Conservation (phyloP, 2,329 filamentous ascomycete genomes). For the Aspergillus ochraceoroseus region DNA sequence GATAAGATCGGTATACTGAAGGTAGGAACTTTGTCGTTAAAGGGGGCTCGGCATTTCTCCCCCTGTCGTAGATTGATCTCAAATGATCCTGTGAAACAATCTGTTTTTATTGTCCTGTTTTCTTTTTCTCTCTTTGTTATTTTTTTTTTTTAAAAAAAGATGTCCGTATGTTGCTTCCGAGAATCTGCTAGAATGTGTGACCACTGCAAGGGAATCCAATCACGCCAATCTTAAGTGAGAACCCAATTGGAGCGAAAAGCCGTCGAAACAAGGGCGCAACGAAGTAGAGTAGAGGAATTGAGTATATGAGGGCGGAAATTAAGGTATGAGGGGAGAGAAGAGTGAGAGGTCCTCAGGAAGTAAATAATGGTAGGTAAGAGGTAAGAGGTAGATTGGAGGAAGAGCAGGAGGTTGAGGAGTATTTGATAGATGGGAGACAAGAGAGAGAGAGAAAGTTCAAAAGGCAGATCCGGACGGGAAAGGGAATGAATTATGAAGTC, state of each 20-base stretch:
- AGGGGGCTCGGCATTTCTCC: constrained; percentile 25
- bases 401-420: constrained; percentile 7
- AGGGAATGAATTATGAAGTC: constrained; percentile 28
- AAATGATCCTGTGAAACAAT: constrained; percentile 5
- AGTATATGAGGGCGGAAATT: not conserved
- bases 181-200: constrained; percentile 13
- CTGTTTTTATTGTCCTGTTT: constrained; percentile 4
- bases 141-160: no score
- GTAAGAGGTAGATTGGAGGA: constrained; percentile 15
- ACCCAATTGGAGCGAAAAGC: constrained; percentile 12
- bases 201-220: constrained; percentile 19
- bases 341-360: no score
- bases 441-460: constrained; percentile 11
- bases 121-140: no score
- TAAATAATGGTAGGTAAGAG: constrained; percentile 6
- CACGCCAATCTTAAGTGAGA: constrained; percentile 16
- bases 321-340: constrained; percentile 1
- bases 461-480: constrained; percentile 25
- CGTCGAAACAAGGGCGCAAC: not conserved
- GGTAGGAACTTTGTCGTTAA: constrained; percentile 18
- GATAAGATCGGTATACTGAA: constrained; percentile 23
- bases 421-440: constrained; percentile 5
- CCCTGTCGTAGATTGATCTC: constrained; percentile 16
- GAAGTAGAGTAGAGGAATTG: not conserved
- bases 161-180: constrained; percentile 7